Evolutionary conservation across 306 rosid species (phyloP).

Genomic region (Fragaria iinumae): DNA sequence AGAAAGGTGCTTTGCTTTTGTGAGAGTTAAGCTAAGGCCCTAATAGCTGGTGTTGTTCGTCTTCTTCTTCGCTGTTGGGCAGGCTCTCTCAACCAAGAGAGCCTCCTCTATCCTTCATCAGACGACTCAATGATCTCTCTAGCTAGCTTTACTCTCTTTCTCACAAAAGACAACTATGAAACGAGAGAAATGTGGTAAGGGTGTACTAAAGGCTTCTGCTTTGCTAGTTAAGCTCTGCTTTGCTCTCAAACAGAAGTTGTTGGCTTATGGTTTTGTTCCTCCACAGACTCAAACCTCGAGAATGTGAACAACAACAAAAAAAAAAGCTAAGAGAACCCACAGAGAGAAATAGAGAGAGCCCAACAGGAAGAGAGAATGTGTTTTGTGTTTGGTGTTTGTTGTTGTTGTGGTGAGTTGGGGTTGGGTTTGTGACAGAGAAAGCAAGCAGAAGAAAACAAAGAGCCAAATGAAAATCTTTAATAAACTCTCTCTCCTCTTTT

Average conservation of each 20-base stretch:
- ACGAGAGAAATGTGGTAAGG: background rate
- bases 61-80: conserved; percentile 50
- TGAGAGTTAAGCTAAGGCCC: background rate
- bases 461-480: conserved; percentile 22
- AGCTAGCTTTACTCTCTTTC: background rate
- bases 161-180: background rate
- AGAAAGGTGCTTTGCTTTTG: conserved; percentile 20
- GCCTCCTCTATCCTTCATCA: conserved; percentile 94
- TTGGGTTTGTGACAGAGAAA: conserved; percentile 37
- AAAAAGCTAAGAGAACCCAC: conserved; percentile 19
- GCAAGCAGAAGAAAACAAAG: conserved; percentile 36
- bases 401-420: conserved; percentile 15
- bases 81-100: conserved; percentile 96
- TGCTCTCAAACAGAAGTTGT: background rate
- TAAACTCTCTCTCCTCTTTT: background rate
- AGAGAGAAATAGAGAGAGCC: conserved; percentile 29
- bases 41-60: conserved; percentile 31
- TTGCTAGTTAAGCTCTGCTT: background rate
- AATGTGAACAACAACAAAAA: background rate
- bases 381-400: conserved; percentile 12
- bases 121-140: conserved; percentile 19
- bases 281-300: conserved; percentile 17
- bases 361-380: conserved; percentile 22
- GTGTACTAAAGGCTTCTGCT: background rate
- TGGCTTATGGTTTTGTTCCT: conserved; percentile 6